Evolutionary conservation across 2,329 filamentous ascomycete species (phyloP).

Genomic region (Geosmithia putterillii): DNA sequence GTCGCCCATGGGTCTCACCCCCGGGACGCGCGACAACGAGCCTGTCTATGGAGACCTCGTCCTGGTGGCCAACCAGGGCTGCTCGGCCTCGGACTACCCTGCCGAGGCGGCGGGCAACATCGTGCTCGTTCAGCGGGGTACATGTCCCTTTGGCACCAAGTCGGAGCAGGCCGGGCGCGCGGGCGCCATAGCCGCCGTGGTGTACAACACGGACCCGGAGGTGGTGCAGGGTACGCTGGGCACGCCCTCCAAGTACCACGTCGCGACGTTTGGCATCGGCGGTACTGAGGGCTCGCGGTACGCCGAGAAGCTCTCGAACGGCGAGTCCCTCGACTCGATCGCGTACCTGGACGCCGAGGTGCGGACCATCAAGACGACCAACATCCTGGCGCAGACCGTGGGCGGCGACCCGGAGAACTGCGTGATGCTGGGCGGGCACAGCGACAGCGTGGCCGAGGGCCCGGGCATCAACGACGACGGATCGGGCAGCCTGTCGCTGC

Average conservation of each 20-base stretch:
- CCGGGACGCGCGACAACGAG: conserved; percentile 47
- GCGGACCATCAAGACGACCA: conserved; percentile 38
- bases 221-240: conserved; percentile 57
- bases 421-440: conserved; percentile 54
- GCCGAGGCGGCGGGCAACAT: conserved; percentile 46
- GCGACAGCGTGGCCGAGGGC: conserved; percentile 48
- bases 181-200: conserved; percentile 57
- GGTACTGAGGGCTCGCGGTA: conserved; percentile 45
- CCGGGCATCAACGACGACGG: conserved; percentile 73
- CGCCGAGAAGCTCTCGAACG: conserved; percentile 37
- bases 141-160: conserved; percentile 61
- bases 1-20: conserved; percentile 51
- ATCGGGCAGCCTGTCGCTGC: conserved; percentile 48
- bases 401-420: conserved; percentile 49
- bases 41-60: conserved; percentile 47
- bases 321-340: conserved; percentile 36
- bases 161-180: conserved; percentile 54
- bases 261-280: conserved; percentile 57
- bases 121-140: conserved; percentile 58
- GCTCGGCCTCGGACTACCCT: conserved; percentile 51
- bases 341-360: conserved; percentile 49
- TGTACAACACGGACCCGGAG: conserved; percentile 62
- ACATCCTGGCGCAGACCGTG: conserved; percentile 50
- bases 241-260: conserved; percentile 41
- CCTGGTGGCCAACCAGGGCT: conserved; percentile 52